phyloP scores from a whole-genome alignment of 371 early-diverging fungal genomes.

The Rhizomucor pusillus region DNA sequence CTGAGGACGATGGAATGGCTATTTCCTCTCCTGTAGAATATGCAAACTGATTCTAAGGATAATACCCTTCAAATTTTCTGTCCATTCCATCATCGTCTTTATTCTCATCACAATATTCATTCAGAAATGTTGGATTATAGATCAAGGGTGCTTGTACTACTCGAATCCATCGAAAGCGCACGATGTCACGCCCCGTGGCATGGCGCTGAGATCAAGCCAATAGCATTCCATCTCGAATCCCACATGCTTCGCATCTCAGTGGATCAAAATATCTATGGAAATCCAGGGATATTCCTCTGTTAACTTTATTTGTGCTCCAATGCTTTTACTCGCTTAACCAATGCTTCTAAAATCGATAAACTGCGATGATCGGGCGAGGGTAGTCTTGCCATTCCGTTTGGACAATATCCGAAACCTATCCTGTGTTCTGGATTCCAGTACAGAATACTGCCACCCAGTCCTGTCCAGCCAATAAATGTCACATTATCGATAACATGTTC shows the following conservation, averaged over 20 bases:
- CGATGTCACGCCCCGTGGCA: background rate
- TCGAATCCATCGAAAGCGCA: background rate
- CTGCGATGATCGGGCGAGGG: conserved; percentile 9
- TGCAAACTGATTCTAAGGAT: too few species aligned
- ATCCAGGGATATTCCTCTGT: too few species aligned
- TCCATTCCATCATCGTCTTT: too few species aligned
- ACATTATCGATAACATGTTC: conserved; percentile 5
- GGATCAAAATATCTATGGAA: too few species aligned
- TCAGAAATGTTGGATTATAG: too few species aligned
- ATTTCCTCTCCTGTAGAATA: too few species aligned
- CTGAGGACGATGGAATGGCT: too few species aligned
- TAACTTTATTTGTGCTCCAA: too few species aligned
- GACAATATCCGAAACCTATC: conserved; percentile 56
- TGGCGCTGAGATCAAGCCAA: background rate
- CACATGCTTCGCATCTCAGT: too few species aligned
- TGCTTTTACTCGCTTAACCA: conserved; percentile 5
- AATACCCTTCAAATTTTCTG: too few species aligned
- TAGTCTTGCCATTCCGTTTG: conserved; percentile 28
- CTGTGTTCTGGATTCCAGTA: conserved; percentile 54
- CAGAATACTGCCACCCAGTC: conserved; percentile 57
- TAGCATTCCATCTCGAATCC: background rate
- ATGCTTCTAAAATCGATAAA: background rate
- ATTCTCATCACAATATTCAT: too few species aligned
- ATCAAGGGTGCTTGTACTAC: background rate
- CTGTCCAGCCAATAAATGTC: conserved; percentile 25